A percentile compares a stretch with the other conserved stretches of the same genome.
phyloP scores from a whole-genome alignment of 768 basidiomycete genomes.

The Mycena chlorophos region DNA sequence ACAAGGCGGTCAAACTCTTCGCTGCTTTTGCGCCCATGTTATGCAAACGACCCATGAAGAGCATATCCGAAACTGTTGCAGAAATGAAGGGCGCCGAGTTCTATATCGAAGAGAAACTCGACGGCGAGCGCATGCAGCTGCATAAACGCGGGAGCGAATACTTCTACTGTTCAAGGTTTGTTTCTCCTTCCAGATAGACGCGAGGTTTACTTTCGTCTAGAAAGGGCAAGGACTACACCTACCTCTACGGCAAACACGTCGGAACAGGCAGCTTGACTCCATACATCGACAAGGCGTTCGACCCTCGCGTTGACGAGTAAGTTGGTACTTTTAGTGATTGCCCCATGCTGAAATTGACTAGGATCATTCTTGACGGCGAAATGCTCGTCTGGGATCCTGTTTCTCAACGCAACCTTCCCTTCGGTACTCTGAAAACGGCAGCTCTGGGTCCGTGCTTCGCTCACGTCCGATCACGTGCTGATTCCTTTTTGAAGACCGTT shows the following conservation, averaged over 20 bases:
- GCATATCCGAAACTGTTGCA: conserved; percentile 80
- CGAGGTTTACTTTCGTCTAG: conserved; percentile 37
- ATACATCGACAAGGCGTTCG: conserved; percentile 75
- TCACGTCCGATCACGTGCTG: not conserved
- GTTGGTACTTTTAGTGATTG: conserved; percentile 27
- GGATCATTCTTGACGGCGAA: conserved; percentile 94
- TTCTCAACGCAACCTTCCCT: conserved; percentile 83
- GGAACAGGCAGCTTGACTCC: conserved; percentile 88
- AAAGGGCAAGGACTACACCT: conserved; percentile 89
- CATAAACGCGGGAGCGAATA: conserved; percentile 92
- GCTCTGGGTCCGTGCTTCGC: conserved; percentile 62
- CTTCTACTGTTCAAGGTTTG: conserved; percentile 87
- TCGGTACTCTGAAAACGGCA: conserved; percentile 92
- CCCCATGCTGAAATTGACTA: conserved; percentile 30
- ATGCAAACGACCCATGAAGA: conserved; percentile 82
- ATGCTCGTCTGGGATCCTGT: conserved; percentile 98
- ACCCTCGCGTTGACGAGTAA: conserved; percentile 77
- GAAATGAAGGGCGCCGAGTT: conserved; percentile 81
- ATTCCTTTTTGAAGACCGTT: conserved; percentile 51
- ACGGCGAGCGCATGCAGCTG: conserved; percentile 94
- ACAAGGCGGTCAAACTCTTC: conserved; percentile 82
- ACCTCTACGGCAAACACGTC: conserved; percentile 85
- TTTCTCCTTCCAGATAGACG: conserved; percentile 5
- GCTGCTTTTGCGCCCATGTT: conserved; percentile 93
- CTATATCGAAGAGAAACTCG: conserved; percentile 94